phyloP scores from a whole-genome alignment of 2,329 filamentous ascomycete species.

The Leptographium wingfieldii region DNA sequence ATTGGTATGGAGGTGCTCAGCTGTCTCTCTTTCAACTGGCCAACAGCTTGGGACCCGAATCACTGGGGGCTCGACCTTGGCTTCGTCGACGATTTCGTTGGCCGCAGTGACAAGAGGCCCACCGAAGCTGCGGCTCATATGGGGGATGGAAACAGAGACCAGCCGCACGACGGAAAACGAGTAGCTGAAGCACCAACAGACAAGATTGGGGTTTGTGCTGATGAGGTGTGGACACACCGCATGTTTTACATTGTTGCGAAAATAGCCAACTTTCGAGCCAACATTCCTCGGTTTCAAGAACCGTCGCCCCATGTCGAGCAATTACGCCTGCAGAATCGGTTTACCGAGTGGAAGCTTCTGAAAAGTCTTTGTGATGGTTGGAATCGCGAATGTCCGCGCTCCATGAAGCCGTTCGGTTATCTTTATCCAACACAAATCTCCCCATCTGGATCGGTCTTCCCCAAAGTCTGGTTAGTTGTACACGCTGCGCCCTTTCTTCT shows the following conservation, averaged over 20 bases:
- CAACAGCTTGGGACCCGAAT: constrained; percentile 78
- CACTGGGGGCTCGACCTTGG: constrained; percentile 79
- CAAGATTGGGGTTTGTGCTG: constrained; percentile 33
- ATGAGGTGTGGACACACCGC: constrained; percentile 78
- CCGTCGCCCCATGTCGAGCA: constrained; percentile 50
- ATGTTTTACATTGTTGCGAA: constrained; percentile 85
- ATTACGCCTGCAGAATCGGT: constrained; percentile 48
- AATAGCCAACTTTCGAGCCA: constrained; percentile 71
- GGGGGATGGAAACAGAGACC: not conserved
- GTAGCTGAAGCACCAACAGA: not conserved
- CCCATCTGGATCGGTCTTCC: constrained; percentile 60
- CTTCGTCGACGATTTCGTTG: constrained; percentile 26
- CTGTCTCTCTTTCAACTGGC: constrained; percentile 79
- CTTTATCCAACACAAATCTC: constrained; percentile 47
- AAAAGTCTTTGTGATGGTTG: constrained; percentile 73
- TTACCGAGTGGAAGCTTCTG: constrained; percentile 67
- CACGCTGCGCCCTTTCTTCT: not conserved
- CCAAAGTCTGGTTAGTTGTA: constrained; percentile 61
- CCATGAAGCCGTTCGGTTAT: constrained; percentile 79
- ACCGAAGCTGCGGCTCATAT: not conserved
- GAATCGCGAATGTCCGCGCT: constrained; percentile 65
- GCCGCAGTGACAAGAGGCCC: not conserved
- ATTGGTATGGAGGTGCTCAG: constrained; percentile 82
- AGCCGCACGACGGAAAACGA: not conserved
- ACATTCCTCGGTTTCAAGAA: constrained; percentile 48